These are phyloP conservation scores for Wickerhamomyces queroliae DNA, from an alignment of 805 yeast genomes.

Conservation along the genomic window DNA sequence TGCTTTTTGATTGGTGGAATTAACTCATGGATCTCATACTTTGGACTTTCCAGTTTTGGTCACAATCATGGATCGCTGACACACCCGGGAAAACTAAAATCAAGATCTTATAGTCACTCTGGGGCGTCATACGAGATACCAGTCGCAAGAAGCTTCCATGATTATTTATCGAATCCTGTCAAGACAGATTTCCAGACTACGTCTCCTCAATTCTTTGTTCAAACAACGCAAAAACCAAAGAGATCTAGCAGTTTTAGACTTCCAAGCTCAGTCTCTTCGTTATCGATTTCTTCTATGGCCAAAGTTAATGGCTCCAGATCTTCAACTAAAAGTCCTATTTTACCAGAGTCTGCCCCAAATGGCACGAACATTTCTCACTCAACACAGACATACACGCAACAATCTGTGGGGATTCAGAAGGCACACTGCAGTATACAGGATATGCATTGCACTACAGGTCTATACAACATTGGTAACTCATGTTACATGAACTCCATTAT, in stretches of 20 bases:
- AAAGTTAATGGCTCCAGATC: constrained; percentile 4
- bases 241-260: constrained; percentile 18
- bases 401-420: constrained; percentile 6
- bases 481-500: constrained; percentile 89
- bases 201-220: constrained; percentile 4
- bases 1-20: constrained; percentile 55
- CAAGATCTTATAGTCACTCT: constrained; percentile 6
- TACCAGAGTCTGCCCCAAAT: not conserved
- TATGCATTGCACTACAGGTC: constrained; percentile 55
- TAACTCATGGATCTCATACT: constrained; percentile 29
- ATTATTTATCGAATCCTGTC: constrained; percentile 13
- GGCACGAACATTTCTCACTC: not conserved
- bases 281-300: not conserved
- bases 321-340: not conserved
- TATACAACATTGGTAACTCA: constrained; percentile 80
- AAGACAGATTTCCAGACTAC: constrained; percentile 11
- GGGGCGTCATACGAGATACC: constrained; percentile 6
- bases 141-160: constrained; percentile 12
- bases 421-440: constrained; percentile 14
- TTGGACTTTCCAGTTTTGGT: constrained; percentile 13
- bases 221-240: constrained; percentile 6
- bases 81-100: constrained; percentile 1
- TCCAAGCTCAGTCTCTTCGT: constrained; percentile 9
- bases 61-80: constrained; percentile 16
- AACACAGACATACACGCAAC: constrained; percentile 3